Evolutionary conservation across 345 rosid genomes (phyloP), one percentile per base, ranked within the genome.

Genomic region (Boechera retrofracta): DNA sequence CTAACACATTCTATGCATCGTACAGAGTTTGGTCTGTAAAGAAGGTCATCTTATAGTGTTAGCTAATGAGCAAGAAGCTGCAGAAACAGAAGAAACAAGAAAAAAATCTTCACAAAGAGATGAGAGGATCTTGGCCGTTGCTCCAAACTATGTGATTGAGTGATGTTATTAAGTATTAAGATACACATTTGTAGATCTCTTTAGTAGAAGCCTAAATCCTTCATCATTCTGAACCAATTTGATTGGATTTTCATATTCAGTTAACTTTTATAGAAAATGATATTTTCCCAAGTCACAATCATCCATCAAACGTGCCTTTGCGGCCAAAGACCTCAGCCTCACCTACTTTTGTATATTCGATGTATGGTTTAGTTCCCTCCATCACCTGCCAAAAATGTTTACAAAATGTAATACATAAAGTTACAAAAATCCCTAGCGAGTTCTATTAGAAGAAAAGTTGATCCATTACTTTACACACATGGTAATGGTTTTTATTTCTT

Each of bases 11-110:
- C 6, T 56, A 10, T 72, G 53, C 6, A 45, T 29, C 6, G 36
- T 56, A 80, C 95, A 94, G 99, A 89, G 92, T 86, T 77, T 92
- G 92, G 87, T 95, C 38, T 66, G 90, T 31, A 82, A 90, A 77
- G 99, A 92, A 82, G 99, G 99, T 29, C 88, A 82, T 79, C 82
- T 95, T 78, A 87, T 92, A 56, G 92, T 92, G 78, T 72, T 94
- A 71, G 97, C 94, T 41, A 91, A 89, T 24, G 97, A 94, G 42
- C 81, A 72, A 60, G 89, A 80, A 77, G 72, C 79, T 18, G 74
- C 77, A 9, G 86, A 81, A 39, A 86, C 52, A 18, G 89, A 79
- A 0, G 88, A 83, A 39, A 89, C 84, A 69, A 88, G 51, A 16
- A 82, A 77, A 49, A 85, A 64, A 52, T 67, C 80, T 35, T 60